These are phyloP conservation scores for Beverwykella pulmonaria DNA, from an alignment of 495 filamentous ascomycete species.

Conservation along the genomic window DNA sequence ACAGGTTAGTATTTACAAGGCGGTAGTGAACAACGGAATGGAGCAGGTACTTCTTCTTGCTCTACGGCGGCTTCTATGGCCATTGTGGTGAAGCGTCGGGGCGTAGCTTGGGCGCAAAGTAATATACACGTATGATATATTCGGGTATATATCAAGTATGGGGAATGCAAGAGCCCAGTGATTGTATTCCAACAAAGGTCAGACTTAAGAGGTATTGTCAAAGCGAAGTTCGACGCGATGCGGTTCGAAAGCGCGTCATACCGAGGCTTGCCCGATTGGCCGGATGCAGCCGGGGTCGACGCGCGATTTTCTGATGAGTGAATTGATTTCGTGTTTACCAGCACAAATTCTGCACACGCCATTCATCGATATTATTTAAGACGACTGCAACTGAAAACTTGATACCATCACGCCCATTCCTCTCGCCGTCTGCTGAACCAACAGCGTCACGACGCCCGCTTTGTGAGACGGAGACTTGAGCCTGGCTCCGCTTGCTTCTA, in stretches of 20 bases:
- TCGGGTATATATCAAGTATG: too few relatives aligned
- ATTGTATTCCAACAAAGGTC: too few relatives aligned
- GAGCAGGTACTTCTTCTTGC: slow-evolving; percentile 27
- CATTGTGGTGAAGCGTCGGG: slow-evolving; percentile 24
- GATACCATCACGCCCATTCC: too few relatives aligned
- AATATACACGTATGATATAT: too few relatives aligned
- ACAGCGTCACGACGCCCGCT: too few relatives aligned
- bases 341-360: not conserved
- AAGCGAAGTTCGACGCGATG: not conserved
- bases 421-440: too few relatives aligned
- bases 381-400: not conserved
- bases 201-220: not conserved
- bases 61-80: slow-evolving; percentile 27
- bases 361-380: not conserved
- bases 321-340: not conserved
- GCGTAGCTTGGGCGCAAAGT: too few relatives aligned
- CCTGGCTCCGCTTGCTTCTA: not conserved
- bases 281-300: not conserved
- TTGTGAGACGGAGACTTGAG: too few relatives aligned
- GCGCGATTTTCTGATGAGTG: not conserved
- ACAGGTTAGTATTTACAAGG: not conserved
- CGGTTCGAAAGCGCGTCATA: not conserved
- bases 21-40: not conserved
- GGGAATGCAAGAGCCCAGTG: too few relatives aligned
- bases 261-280: slow-evolving; percentile 4